Evolutionary conservation across 1,284 basidiomycete genomes (phyloP), one percentile per base, ranked within the genome.

Genomic region (Phylloboletellus chloephorus): DNA sequence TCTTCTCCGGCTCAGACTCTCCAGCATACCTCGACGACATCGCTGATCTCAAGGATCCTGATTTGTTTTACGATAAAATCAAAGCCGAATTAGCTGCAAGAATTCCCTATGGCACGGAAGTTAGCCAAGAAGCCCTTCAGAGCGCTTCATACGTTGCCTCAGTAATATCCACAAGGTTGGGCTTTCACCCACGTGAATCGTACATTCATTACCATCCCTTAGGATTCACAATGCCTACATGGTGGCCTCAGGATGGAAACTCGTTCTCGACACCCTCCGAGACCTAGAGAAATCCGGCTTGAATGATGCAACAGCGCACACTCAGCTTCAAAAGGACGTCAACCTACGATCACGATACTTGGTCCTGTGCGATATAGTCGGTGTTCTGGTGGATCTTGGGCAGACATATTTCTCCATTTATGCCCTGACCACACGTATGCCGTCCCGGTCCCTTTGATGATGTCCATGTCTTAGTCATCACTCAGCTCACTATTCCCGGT

Each of bases 181-280:
- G 5, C 19, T 45, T 38, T 29, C 20, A 37, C 31, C 25, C 31
- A 26, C 39, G 34, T 32, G 25, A 38, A 25, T 32, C 8, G 28
- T 38, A 16, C 21, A 15, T 21, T 7, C 39, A 39, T 16, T 16
- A 49, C 31, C 28, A 35, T 33, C n/a, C 25, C 22, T 38, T 41
- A 87, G 83, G 58, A 71, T 88, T 39, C 85, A 88, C 59, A 88
- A 88, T 57, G 61, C 76, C 5, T 86, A 85, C 60, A 76, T 82
- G 73, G 68, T 88, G 34, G 80, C 84, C 16, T 78, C 83, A 9
- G 80, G 76, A 3, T 88, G 86, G 86, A 79, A 71, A 47, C 67
- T 87, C 38, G 73, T 83, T 12, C 63, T 71, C 12, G 70, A 79
- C 40, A 68, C 66, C 22, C 61, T 88, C 31, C 67, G 67, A 31